Percentiles rank a stretch among this genome's conserved stretches.
These are phyloP conservation scores for Daedaleopsis sinensis DNA, from an alignment of 768 basidiomycete species.

Conservation along the genomic window DNA sequence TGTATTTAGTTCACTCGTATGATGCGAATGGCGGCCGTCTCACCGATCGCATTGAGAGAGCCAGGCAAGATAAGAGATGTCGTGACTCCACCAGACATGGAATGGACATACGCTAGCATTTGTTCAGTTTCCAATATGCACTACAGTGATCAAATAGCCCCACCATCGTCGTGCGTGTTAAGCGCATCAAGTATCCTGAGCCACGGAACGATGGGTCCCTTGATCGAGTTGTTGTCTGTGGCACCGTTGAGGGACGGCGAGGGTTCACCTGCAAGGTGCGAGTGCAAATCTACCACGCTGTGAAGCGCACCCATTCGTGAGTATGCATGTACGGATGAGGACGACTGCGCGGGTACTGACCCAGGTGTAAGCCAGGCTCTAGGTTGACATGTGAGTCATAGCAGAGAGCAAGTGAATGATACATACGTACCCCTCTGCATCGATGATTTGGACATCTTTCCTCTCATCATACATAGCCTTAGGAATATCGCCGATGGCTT, in stretches of 20 bases:
- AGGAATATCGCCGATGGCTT: slow-evolving; percentile 46
- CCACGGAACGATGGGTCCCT: slow-evolving; percentile 60
- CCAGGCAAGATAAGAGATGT: slow-evolving; percentile 79
- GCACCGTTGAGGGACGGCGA: slow-evolving; percentile 39
- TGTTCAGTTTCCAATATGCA: not conserved
- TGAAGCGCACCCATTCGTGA: not conserved
- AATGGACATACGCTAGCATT: slow-evolving; percentile 46
- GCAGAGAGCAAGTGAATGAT: not conserved
- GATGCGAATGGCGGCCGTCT: not conserved
- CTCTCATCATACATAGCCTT: not conserved
- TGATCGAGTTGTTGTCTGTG: slow-evolving; percentile 56
- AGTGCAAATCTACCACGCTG: slow-evolving; percentile 58
- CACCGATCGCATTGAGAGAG: slow-evolving; percentile 62
- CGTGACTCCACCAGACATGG: slow-evolving; percentile 72
- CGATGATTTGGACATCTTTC: slow-evolving; percentile 41
- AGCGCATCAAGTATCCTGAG: slow-evolving; percentile 71
- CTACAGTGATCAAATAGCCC: slow-evolving; percentile 1
- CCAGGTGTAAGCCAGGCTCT: slow-evolving; percentile 70
- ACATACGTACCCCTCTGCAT: slow-evolving; percentile 44
- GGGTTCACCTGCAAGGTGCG: slow-evolving; percentile 51
- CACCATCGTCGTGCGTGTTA: slow-evolving; percentile 68
- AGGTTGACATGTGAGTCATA: too few relatives aligned
- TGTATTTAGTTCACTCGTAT: not conserved
- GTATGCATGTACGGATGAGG: not conserved
- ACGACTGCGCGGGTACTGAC: slow-evolving; percentile 16